Percentiles rank a stretch among this genome's conserved stretches.
phyloP scores from a whole-genome alignment of 176 grass and related monocot genomes.

The Eragrostis nindensis region DNA sequence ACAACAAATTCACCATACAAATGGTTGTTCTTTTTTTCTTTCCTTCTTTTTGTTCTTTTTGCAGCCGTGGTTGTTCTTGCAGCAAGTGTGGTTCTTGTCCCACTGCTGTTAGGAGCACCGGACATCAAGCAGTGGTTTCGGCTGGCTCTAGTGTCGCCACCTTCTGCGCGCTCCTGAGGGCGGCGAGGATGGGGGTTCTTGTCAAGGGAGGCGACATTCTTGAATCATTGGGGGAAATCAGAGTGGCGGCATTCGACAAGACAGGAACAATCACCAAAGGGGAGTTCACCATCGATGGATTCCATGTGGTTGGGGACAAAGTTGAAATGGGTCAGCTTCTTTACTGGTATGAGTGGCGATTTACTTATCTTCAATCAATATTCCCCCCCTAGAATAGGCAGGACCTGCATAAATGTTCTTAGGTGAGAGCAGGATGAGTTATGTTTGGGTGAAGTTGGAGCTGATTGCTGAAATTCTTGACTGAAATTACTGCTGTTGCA shows the following conservation, averaged over 20 bases:
- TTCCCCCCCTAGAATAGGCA: neutral
- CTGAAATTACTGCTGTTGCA: slow-evolving; percentile 11
- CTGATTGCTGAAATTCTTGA: neutral
- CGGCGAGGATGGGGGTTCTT: slow-evolving; percentile 64
- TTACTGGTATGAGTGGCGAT: slow-evolving; percentile 56
- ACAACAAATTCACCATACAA: neutral
- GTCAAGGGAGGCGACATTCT: slow-evolving; percentile 81
- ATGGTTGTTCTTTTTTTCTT: no score
- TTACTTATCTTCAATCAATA: neutral
- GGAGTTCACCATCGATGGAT: slow-evolving; percentile 58
- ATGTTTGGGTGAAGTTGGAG: neutral
- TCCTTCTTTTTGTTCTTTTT: slow-evolving; percentile 5
- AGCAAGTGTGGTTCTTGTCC: slow-evolving; percentile 47
- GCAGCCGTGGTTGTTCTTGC: slow-evolving; percentile 57
- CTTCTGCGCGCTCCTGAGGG: slow-evolving; percentile 70
- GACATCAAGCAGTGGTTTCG: slow-evolving; percentile 46
- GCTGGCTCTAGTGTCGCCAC: slow-evolving; percentile 66
- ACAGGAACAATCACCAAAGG: slow-evolving; percentile 79
- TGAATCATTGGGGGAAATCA: slow-evolving; percentile 54
- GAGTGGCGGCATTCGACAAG: slow-evolving; percentile 71
- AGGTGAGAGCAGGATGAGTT: no score
- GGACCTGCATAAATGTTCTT: no score
- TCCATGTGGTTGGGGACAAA: slow-evolving; percentile 38
- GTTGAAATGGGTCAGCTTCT: slow-evolving; percentile 44
- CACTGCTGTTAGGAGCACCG: slow-evolving; percentile 32